Base-by-base conservation (phyloP, 148 eudicot species). In the Gaultheria prostrata region DNA sequence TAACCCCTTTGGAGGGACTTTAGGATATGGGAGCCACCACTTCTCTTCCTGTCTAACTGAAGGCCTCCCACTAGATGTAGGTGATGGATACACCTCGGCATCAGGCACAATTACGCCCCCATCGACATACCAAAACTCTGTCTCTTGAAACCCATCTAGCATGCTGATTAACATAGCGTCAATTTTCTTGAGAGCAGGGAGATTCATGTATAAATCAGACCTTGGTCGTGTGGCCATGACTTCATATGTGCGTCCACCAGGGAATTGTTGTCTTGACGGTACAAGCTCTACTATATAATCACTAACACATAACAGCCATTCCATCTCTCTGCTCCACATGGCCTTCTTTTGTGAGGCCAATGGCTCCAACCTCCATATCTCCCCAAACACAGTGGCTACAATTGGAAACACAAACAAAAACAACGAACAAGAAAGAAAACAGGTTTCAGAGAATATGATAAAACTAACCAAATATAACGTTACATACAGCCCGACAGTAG, bases 311-410 rank as follows among this genome's bases (percentile, higher is more conserved):
- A 94, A 85, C 18, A 97, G 91, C 93, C 99, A 97, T 77, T 93
- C 94, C 99, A 94, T 93, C 87, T 97, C 99, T 74, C 99, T 90
- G 79, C 92, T 84, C 99, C 99, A 97, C 98, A 97, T 92, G 70
- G 84, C 84, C 90, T 93, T 94, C 89, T 92, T 92, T 70, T 88
- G 92, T 1, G 87, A 84, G 43, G 95, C 94, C 85, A 97, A 78
- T 15, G 99, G 99, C 89, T 94, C 99, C 86, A 97, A 89, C 85
- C 95, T 94, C 95, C 97, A 95, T 18, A 93, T 83, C 82, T 97
- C 94, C 82, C 99, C 99, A 88, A 94, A 97, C 4, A 94, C 95
- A 77, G 97, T 91, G 21, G 99, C 99, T 97, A 85, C 11, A 76
- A 73, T 56, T 72, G 83, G 57, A 70, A 13, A 33, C 26, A 65